Percentiles rank a stretch among this genome's conserved stretches.
phyloP scores from a whole-genome alignment of 805 yeast species.

The Candida wancherniae region DNA sequence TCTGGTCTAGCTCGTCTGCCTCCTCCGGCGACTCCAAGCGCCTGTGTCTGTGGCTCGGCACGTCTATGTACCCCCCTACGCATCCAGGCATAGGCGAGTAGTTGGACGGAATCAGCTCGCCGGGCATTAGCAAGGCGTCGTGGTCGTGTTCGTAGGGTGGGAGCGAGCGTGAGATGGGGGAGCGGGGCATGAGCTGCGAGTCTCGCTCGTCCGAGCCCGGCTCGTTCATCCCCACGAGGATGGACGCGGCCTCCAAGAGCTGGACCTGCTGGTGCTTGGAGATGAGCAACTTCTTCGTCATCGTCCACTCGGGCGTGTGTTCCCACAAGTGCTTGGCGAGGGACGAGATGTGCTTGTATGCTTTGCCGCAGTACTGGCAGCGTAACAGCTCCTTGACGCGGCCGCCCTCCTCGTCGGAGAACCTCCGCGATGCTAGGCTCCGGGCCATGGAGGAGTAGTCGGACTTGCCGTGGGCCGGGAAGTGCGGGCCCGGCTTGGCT shows the following conservation, averaged over 20 bases:
- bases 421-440: constrained; percentile 44
- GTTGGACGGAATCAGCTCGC: constrained; percentile 19
- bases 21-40: constrained; percentile 11
- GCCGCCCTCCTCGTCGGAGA: constrained; percentile 83
- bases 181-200: constrained; percentile 1
- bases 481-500: constrained; percentile 11
- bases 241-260: constrained; percentile 71
- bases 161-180: constrained; percentile 24
- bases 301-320: constrained; percentile 92
- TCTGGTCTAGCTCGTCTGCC: constrained; percentile 8
- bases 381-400: constrained; percentile 76
- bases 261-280: constrained; percentile 90
- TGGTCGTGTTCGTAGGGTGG: constrained; percentile 15
- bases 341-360: constrained; percentile 84
- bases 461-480: constrained; percentile 9
- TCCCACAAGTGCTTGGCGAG: constrained; percentile 89
- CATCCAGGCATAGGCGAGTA: constrained; percentile 19
- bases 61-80: constrained; percentile 19
- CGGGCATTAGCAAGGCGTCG: constrained; percentile 45
- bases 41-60: constrained; percentile 11
- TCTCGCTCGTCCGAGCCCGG: constrained; percentile 12
- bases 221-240: constrained; percentile 70
- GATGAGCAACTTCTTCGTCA: constrained; percentile 72
- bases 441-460: constrained; percentile 6
- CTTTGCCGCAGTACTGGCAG: constrained; percentile 90